A percentile compares a stretch with the other conserved stretches of the same genome.
phyloP scores from a whole-genome alignment of 768 basidiomycete species.

The Amanita jacksonii region DNA sequence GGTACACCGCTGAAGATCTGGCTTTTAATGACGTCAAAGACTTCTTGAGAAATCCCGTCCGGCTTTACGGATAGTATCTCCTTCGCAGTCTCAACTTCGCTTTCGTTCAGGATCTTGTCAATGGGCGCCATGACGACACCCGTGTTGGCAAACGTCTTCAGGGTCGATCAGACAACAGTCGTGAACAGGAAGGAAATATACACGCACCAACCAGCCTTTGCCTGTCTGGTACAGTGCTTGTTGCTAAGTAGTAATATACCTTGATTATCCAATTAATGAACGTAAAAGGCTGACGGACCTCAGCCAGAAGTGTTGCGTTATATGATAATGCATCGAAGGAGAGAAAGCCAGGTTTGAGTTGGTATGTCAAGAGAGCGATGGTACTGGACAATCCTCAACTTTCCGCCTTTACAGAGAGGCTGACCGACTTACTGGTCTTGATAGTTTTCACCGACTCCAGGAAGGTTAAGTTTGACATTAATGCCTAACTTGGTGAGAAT shows the following conservation, averaged over 20 bases:
- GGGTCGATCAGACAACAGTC: neutral
- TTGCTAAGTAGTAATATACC: conserved; percentile 16
- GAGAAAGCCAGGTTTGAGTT: conserved; percentile 18
- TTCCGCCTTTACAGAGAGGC: neutral
- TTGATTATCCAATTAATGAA: neutral
- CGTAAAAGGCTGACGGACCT: conserved; percentile 12
- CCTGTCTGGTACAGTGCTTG: conserved; percentile 17
- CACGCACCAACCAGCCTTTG: conserved; percentile 21
- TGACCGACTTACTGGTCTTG: conserved; percentile 19
- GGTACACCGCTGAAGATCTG: conserved; percentile 19
- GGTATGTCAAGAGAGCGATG: conserved; percentile 21
- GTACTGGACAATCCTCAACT: conserved; percentile 12
- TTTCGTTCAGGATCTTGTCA: conserved; percentile 16
- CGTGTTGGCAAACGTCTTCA: conserved; percentile 20
- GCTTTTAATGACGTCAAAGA: conserved; percentile 20
- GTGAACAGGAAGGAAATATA: neutral
- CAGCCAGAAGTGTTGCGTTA: conserved; percentile 17
- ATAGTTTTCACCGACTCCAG: conserved; percentile 44
- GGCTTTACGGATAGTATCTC: conserved; percentile 19
- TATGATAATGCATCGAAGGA: conserved; percentile 24
- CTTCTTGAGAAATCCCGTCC: conserved; percentile 17
- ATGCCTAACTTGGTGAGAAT: conserved; percentile 39
- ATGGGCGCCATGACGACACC: conserved; percentile 20
- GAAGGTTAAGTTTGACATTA: conserved; percentile 34
- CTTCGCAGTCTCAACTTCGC: conserved; percentile 16